Base-by-base conservation (phyloP, 192 early-diverging fungal genomes). In the Umbelopsis vinacea region DNA sequence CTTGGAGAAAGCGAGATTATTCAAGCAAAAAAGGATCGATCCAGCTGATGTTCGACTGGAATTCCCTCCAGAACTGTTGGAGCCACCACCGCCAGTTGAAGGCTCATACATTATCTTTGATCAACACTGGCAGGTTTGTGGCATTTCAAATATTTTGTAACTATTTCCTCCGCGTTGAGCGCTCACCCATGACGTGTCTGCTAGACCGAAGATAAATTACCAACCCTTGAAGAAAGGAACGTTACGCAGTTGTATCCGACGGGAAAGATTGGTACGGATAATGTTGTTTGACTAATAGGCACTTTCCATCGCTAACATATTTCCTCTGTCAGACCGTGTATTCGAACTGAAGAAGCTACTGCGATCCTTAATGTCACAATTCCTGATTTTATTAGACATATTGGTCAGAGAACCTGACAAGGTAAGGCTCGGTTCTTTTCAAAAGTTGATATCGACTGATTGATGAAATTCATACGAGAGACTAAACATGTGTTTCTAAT, bases 241-340 rank as follows among this genome's bases (percentile, higher is more conserved):
- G 86, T 87, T 17, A 82, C 87, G 38, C 91, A 92, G 68, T 81
- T 92, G 5, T 92, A 89, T 63, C 86, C 89, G 1, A 83, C 85
- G 14, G 85, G 85, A 15, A 47, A 52, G 40, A 86, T 78, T 66
- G 81, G 83, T 81, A 78, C 40, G 21, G 40, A 6, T 48, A 4
- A 54, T 26, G 35, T 4, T 46, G 15, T 23, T 9, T 17, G 22
- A 23, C 3, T 19, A 23, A 46, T 35, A 12, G 11, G 43, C 23
- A 24, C 11, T 29, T 29, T 57, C 11, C 14, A 5, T 1, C 63
- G 33, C 9, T 29, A 37, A 66, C 38, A 37, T n/a, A 37, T 69
- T 6, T 37, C 15, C 40, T 54, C 48, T 45, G 29, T 71, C 85
- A 81, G 90, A 93, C 76, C 88, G 89, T 40, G 81, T 89, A 10